A percentile compares a stretch with the other conserved stretches of the same genome.
Conservation (phyloP, 805 yeast species). For the Vanderwaltozyma yarrowii region DNA sequence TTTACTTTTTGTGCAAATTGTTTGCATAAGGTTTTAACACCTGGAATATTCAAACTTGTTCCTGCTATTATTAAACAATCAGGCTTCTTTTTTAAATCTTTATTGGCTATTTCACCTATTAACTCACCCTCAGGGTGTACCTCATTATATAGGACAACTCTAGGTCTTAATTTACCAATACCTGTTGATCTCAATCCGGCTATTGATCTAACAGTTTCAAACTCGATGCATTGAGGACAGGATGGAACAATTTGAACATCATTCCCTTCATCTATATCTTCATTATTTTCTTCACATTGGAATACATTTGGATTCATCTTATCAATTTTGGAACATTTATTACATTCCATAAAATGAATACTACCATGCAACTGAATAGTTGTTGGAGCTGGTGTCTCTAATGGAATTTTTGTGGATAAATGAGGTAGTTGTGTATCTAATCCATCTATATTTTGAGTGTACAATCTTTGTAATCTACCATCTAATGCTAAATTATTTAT, state of each 20-base stretch:
- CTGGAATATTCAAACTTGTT: constrained; percentile 74
- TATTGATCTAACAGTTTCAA: constrained; percentile 43
- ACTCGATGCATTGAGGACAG: constrained; percentile 57
- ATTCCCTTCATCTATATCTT: constrained; percentile 4
- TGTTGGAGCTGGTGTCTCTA: constrained; percentile 40
- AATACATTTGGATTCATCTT: constrained; percentile 46
- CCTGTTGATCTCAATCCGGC: constrained; percentile 61
- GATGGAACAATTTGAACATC: constrained; percentile 31
- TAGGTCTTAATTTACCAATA: constrained; percentile 50
- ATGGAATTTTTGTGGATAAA: constrained; percentile 41
- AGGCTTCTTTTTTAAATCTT: constrained; percentile 54
- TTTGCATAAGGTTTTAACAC: constrained; percentile 50
- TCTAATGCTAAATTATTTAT: constrained; percentile 49
- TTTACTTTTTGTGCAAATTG: constrained; percentile 51
- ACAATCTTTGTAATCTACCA: constrained; percentile 58
- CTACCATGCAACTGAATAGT: constrained; percentile 83
- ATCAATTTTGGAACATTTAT: constrained; percentile 57
- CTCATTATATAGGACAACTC: constrained; percentile 64
- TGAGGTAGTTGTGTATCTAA: constrained; percentile 51
- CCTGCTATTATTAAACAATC: constrained; percentile 79
- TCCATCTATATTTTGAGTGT: constrained; percentile 84
- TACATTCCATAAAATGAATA: constrained; percentile 59
- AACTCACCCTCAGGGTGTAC: constrained; percentile 81
- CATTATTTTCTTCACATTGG: constrained; percentile 19
- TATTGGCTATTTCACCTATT: constrained; percentile 63